Base-by-base conservation (phyloP, 139 green algal genomes). In the Chlorella sp. region DNA sequence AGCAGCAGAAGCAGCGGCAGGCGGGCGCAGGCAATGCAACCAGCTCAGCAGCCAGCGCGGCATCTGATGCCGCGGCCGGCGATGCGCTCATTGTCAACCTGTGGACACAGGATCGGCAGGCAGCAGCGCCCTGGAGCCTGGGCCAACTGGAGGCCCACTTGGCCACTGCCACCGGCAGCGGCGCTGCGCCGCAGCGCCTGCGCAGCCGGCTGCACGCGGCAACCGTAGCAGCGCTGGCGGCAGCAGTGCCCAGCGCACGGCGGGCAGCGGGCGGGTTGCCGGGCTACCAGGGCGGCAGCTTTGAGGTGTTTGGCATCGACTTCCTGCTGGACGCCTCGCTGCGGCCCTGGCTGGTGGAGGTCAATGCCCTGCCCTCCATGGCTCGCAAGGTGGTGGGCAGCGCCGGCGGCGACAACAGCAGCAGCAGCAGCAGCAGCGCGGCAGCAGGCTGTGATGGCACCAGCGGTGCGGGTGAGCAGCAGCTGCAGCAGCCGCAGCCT, bases 341-440 rank as follows among this genome's bases (percentile, higher is more conserved):
- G 20, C 47, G 86, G 47, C 92, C 94, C 17, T 94, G 89, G 83
- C 85, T 97, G 63, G 60, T 97, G 71, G 94, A 97, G 75, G 73
- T 96, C 21, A 97, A 97, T 81, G 87, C 85, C 1, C 47, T 93
- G 26, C 94, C 94, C 51, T 95, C 88, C 57, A 75, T 97, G 83
- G 91, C 92, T 0, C 74, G 90, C 41, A 90, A 91, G 82, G 87
- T 90, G 32, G 67, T 88, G 12, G 62, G 63, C 68, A 57, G 68
- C 71, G 72, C 73, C 44, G 84, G n/a, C 25, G 55, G 11, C 21
- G 81, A 2, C 32, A 78, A 23, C 26, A 74, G n/a, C 44, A 39
- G 36, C 18, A 44, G 23, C 38, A 64, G 28, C 78, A 80, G 51
- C 51, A 47, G 34, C 56, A 73, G 76, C 60, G 6, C 12, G 3